Evolutionary conservation across 2,329 filamentous ascomycete species (phyloP).

Genomic region (Fusarium buxicola): DNA sequence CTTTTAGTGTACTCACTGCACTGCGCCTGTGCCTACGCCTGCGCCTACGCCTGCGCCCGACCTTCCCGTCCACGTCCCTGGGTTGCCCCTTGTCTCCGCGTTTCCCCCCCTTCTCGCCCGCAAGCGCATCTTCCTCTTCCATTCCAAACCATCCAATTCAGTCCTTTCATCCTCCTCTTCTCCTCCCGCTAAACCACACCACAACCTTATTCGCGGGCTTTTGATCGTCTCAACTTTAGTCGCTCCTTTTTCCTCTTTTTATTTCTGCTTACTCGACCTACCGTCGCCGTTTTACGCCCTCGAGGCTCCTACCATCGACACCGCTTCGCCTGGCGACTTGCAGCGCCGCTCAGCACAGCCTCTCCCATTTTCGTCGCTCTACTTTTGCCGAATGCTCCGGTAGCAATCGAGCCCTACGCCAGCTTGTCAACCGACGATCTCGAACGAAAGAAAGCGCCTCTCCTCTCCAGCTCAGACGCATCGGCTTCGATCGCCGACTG

Average conservation of each 20-base stretch:
- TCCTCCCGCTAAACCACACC: constrained; percentile 34
- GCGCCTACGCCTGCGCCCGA: too few species aligned
- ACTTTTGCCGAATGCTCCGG: constrained; percentile 45
- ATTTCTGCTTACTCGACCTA: constrained; percentile 23
- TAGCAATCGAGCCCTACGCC: constrained; percentile 42
- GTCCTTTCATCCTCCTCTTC: constrained; percentile 38
- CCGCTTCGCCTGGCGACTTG: constrained; percentile 26
- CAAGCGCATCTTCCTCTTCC: constrained; percentile 38
- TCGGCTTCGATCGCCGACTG: constrained; percentile 21
- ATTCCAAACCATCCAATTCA: constrained; percentile 37
- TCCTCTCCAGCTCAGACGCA: constrained; percentile 15
- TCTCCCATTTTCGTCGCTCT: constrained; percentile 20
- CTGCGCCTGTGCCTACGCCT: neutral
- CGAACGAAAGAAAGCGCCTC: constrained; percentile 29
- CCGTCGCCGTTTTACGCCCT: constrained; percentile 18
- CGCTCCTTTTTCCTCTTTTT: constrained; percentile 41
- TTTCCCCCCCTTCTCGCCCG: constrained; percentile 38
- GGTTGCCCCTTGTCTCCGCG: constrained; percentile 40
- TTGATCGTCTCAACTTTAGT: constrained; percentile 32
- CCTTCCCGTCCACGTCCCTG: neutral
- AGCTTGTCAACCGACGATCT: constrained; percentile 16
- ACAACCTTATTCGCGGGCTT: constrained; percentile 33
- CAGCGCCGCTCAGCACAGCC: constrained; percentile 31
- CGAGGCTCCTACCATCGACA: constrained; percentile 34
- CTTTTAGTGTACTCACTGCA: too few species aligned